A percentile compares a stretch with the other conserved stretches of the same genome.
These are phyloP conservation scores for Saitozyma podzolica DNA, from an alignment of 768 basidiomycete species.

Conservation along the genomic window DNA sequence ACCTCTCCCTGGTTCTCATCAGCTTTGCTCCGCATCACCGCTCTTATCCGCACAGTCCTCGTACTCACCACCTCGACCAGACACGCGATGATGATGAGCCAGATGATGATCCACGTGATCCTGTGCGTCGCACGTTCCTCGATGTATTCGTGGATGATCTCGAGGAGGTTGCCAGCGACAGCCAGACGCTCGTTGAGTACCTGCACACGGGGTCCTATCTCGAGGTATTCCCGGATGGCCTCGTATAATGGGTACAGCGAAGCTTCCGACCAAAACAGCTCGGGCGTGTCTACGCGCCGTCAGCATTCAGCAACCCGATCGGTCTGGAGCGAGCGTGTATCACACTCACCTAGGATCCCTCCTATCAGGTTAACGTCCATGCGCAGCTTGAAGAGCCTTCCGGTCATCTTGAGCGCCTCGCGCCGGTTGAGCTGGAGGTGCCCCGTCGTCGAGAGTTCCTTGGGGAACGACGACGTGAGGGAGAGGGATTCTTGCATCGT, in stretches of 20 bases:
- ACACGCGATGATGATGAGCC: constrained; percentile 85
- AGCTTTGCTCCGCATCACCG: constrained; percentile 6
- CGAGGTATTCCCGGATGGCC: constrained; percentile 91
- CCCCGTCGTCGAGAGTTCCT: constrained; percentile 76
- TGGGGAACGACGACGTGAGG: constrained; percentile 78
- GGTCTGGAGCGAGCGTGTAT: neutral
- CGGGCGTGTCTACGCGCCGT: constrained; percentile 67
- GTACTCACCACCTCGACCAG: constrained; percentile 72
- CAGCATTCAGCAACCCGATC: constrained; percentile 1
- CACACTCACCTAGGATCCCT: constrained; percentile 68
- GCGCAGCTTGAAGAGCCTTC: constrained; percentile 78
- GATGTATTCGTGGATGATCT: constrained; percentile 88
- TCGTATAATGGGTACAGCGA: constrained; percentile 85
- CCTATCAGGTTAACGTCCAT: constrained; percentile 88
- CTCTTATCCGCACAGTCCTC: neutral
- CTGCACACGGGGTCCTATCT: constrained; percentile 77
- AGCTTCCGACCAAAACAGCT: constrained; percentile 92
- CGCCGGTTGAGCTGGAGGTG: constrained; percentile 70
- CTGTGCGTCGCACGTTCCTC: constrained; percentile 87
- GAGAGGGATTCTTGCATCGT: constrained; percentile 75
- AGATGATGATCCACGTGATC: constrained; percentile 80
- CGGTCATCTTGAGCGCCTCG: constrained; percentile 84
- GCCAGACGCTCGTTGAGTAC: constrained; percentile 84
- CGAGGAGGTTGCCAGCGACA: constrained; percentile 83
- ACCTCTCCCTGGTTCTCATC: constrained; percentile 43